phyloP scores from a whole-genome alignment of 2,329 filamentous ascomycete genomes.

The Cercospora brassicicola region DNA sequence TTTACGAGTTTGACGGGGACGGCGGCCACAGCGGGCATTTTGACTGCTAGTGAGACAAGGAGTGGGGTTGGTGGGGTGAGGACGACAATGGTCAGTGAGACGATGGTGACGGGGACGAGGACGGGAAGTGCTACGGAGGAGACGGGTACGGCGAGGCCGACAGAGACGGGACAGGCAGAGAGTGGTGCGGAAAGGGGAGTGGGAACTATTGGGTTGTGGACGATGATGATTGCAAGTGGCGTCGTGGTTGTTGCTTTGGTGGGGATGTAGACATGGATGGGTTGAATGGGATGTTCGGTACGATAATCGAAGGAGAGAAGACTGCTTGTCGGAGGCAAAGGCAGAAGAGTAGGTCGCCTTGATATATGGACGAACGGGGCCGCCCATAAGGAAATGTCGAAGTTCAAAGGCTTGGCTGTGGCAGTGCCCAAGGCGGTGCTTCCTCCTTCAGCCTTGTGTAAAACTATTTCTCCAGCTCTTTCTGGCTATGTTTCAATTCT shows the following conservation, averaged over 20 bases:
- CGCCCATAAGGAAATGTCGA: background rate
- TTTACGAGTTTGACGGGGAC: background rate
- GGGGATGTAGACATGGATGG: background rate
- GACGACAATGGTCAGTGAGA: background rate
- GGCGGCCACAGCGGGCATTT: background rate
- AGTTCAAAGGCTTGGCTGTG: background rate
- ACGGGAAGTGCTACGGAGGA: background rate
- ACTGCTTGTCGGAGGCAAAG: background rate
- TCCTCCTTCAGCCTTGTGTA: background rate
- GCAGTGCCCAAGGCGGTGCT: background rate
- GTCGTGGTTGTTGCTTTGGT: background rate
- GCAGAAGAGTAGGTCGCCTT: background rate
- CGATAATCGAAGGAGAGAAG: background rate
- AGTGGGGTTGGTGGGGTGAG: background rate
- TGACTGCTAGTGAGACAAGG: slow-evolving; percentile 16
- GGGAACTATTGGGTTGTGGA: background rate
- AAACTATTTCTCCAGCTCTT: background rate
- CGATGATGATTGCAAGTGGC: background rate
- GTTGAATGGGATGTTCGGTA: background rate
- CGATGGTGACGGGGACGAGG: background rate
- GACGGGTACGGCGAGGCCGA: background rate
- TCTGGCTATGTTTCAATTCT: too few relatives aligned
- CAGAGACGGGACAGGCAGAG: background rate
- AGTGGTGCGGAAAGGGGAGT: background rate
- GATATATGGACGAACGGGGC: background rate